Conservation (phyloP, 2,329 filamentous ascomycete genomes). For the Colletotrichum echinochloae region DNA sequence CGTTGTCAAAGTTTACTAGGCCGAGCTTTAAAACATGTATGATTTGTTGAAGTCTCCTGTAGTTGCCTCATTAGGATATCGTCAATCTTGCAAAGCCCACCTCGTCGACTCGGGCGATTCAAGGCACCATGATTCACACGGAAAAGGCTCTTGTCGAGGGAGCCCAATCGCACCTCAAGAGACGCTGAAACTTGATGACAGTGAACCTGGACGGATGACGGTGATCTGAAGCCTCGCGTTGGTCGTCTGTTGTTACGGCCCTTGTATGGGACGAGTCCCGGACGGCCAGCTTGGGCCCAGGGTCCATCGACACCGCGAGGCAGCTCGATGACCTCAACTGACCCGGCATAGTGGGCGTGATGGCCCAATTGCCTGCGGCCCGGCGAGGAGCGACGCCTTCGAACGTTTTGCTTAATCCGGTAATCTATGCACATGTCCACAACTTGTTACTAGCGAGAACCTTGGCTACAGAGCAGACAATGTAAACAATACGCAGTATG, state of each 20-base stretch:
- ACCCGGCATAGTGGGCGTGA: slow-evolving; percentile 13
- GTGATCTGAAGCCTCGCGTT: background rate
- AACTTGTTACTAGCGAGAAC: background rate
- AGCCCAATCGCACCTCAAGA: background rate
- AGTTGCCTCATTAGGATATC: background rate
- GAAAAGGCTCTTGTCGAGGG: background rate
- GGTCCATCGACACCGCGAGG: background rate
- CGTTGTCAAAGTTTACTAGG: background rate
- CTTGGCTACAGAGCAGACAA: slow-evolving; percentile 16
- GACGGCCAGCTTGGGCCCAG: slow-evolving; percentile 22
- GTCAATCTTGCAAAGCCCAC: background rate
- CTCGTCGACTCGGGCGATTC: background rate
- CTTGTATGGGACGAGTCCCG: slow-evolving; percentile 3
- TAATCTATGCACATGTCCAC: background rate
- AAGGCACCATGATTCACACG: background rate
- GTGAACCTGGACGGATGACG: no score
- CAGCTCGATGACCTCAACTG: background rate
- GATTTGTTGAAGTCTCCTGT: background rate
- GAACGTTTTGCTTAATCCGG: background rate
- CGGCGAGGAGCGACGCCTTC: background rate
- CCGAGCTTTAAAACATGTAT: background rate
- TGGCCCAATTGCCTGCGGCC: background rate
- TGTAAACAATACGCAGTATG: background rate
- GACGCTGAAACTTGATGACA: background rate
- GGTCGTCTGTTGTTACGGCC: slow-evolving; percentile 9